phyloP scores from a whole-genome alignment of 331 rosid species.

The Malus hybrid region DNA sequence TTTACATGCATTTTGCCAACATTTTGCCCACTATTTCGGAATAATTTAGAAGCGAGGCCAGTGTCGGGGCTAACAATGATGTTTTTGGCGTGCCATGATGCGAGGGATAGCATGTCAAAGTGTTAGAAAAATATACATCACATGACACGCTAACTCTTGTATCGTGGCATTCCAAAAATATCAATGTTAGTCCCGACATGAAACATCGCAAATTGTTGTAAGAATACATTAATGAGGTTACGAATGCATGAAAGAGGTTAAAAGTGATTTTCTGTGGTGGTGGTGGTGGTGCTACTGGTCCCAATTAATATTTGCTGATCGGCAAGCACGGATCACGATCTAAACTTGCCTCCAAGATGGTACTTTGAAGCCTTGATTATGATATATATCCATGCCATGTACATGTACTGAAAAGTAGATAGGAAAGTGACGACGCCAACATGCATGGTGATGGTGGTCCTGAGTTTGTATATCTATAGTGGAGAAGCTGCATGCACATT shows the following conservation, averaged over 20 bases:
- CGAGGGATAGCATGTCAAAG: too few relatives aligned
- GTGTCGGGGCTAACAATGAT: too few relatives aligned
- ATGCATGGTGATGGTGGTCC: background rate
- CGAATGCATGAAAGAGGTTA: background rate
- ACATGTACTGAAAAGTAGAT: background rate
- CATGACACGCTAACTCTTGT: too few relatives aligned
- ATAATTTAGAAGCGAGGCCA: too few relatives aligned
- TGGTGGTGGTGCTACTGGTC: background rate
- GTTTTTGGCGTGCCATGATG: too few relatives aligned
- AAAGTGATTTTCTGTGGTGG: background rate
- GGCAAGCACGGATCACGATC: background rate
- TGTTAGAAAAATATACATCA: too few relatives aligned
- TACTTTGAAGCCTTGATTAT: background rate
- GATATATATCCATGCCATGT: background rate
- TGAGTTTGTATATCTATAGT: background rate
- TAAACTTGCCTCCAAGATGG: background rate
- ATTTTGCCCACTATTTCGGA: too few relatives aligned
- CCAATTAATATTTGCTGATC: background rate
- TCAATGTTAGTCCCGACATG: too few relatives aligned
- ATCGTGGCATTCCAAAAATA: too few relatives aligned
- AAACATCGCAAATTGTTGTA: too few relatives aligned
- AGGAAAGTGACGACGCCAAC: background rate
- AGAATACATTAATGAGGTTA: background rate
- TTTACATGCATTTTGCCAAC: too few relatives aligned
- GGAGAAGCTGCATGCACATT: background rate